Base-by-base conservation (phyloP, 2,329 filamentous ascomycete genomes). In the Penicillium thymicola region DNA sequence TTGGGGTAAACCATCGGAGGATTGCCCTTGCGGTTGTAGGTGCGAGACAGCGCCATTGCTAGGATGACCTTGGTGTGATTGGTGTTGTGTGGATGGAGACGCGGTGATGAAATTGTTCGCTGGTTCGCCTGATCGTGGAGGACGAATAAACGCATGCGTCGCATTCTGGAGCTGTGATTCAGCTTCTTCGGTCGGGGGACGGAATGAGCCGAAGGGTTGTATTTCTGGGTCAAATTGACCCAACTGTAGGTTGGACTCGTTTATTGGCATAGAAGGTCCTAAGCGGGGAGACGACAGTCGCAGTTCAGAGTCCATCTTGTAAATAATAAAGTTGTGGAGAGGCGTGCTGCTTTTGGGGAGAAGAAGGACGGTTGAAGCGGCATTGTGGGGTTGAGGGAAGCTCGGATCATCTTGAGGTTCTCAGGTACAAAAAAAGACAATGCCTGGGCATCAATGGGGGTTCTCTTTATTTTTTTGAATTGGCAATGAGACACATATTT, bases 281-380 rank as follows among this genome's bases (percentile, higher is more conserved):
- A 63, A 64, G 14, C 61, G 59, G 59, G 60, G 56, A 45, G 65
- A 58, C 51, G 59, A 43, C 25, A 47, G 59, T 57, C 47, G 68
- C 34, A 65, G 59, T 28, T 54, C 59, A 36, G 62, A 54, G 58
- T 73, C 67, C 72, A 74, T 74, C 23, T 16, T 50, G 38, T 32
- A 28, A 43, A 42, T 14, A 27, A 54, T 55, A 36, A 37, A 41
- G 45, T 37, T 32, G 41, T 57, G 54, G 51, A 60, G 44, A 51
- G 51, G 60, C 55, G 55, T 63, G 68, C 69, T 70, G 67, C 68
- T 70, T 70, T 70, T 71, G 66, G 57, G 47, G 57, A 58, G 54
- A 57, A 55, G 59, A 56, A 46, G 54, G 40, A 59, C 54, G 52
- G 59, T 65, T 67, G 60, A 70, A 67, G 67, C 67, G 65, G 67